Evolutionary conservation across 257 asterid genomes (phyloP).

Genomic region (Solanum tacnaense): DNA sequence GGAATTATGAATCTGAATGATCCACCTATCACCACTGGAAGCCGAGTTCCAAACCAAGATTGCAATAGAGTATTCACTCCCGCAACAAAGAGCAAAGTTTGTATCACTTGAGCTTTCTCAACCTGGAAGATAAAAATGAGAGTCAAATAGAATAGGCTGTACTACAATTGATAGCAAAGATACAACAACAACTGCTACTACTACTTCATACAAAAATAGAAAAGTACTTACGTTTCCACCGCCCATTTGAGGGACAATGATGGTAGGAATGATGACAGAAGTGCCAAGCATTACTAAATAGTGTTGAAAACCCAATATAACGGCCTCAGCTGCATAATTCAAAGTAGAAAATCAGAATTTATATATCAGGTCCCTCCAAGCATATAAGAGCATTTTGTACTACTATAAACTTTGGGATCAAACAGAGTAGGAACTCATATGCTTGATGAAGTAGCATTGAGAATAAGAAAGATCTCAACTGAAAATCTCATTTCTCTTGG

Average conservation of each 20-base stretch:
- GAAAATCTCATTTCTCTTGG: not conserved
- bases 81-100: slow-evolving; percentile 70
- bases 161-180: not conserved
- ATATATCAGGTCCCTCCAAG: not conserved
- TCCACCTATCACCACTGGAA: slow-evolving; percentile 84
- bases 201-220: not conserved
- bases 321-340: slow-evolving; percentile 57
- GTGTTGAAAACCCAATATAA: slow-evolving; percentile 85
- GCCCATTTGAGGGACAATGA: slow-evolving; percentile 92
- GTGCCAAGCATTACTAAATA: slow-evolving; percentile 93
- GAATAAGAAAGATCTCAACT: not conserved
- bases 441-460: not conserved
- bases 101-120: slow-evolving; percentile 78
- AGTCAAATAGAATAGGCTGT: not conserved
- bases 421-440: not conserved
- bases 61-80: slow-evolving; percentile 83
- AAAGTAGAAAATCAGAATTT: not conserved
- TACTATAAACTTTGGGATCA: not conserved
- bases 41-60: slow-evolving; percentile 68
- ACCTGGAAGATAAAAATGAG: slow-evolving; percentile 15
- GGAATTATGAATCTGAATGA: slow-evolving; percentile 78
- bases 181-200: not conserved
- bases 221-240: slow-evolving; percentile 60
- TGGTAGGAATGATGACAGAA: slow-evolving; percentile 67
- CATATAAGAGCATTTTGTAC: not conserved